Evolutionary conservation across 345 rosid species (phyloP), one percentile per base, ranked within the genome.

Genomic region (Psidium guajava): DNA sequence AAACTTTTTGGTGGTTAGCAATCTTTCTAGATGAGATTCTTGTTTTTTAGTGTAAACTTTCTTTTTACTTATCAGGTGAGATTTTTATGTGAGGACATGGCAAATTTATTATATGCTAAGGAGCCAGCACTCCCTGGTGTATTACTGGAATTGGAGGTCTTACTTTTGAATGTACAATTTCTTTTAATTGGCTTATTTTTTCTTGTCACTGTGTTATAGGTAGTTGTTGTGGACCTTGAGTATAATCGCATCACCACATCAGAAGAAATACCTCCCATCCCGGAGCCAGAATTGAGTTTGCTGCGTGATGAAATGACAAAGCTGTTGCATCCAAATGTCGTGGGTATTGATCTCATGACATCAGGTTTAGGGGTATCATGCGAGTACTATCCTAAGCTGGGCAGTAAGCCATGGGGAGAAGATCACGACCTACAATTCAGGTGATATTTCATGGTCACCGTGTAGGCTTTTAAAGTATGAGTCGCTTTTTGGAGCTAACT

Each of bases 191-290:
- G 52, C 69, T 25, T 47, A 75, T 8, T 16, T 53, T 56, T 54
- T 51, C 40, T 25, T 54, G 40, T 36, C 84, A 50, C 89, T 86
- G 81, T 85, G 40, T 89, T 91, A 77, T 91, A 97, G 99, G 99
- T 97, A 87, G 99, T 95, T 89, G 93, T 95, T 77, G 99, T 96
- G 89, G 99, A 97, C 89, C 99, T 97, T 73, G 99, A 97, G 87
- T 93, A 90, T 88, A 97, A 97, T 85, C 92, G 88, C 87, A 91
- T 95, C 84, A 93, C 93, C 87, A 94, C 99, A 42, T 73, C 99
- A 11, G 99, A 97, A 87, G 99, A 97, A 88, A 97, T 96, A 90
- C 99, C 99, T 47, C 89, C 88, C 11, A 92, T 96, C 89, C 99
- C 99, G 80, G 99, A 97, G 94, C 99, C 99, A 82, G 99, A 96